These are phyloP conservation scores for Misopates orontium DNA, from an alignment of 257 asterid genomes.

Conservation along the genomic window DNA sequence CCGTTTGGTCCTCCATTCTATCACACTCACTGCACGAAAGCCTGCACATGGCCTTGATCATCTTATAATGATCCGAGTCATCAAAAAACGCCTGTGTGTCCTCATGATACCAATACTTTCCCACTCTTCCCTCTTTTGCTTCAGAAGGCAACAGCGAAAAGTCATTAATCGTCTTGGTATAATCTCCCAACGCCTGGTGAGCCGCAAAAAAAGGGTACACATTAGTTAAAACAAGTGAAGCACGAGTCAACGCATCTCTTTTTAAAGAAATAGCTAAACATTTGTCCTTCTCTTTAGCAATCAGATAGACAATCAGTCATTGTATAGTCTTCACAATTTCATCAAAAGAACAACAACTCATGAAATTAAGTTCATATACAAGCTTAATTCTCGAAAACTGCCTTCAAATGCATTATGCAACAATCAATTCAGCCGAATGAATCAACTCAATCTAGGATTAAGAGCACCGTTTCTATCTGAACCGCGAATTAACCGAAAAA, in stretches of 20 bases:
- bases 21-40: conserved; percentile 92
- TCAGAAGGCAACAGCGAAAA: conserved; percentile 68
- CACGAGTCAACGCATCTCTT: neutral
- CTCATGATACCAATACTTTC: conserved; percentile 86
- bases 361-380: neutral
- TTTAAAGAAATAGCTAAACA: neutral
- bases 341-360: neutral
- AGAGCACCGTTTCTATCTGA: neutral
- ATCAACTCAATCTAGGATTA: conserved; percentile 1
- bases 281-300: neutral
- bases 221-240: neutral
- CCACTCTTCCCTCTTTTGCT: conserved; percentile 74
- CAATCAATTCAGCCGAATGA: conserved; percentile 1
- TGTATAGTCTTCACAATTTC: neutral
- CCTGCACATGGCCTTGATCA: conserved; percentile 97
- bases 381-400: neutral
- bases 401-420: neutral
- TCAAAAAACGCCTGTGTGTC: conserved; percentile 89
- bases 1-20: conserved; percentile 48
- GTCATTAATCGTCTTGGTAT: conserved; percentile 64
- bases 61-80: conserved; percentile 89
- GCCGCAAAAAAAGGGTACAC: neutral
- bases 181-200: conserved; percentile 81
- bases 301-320: neutral
- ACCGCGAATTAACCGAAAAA: no score